phyloP scores from a whole-genome alignment of 2,329 filamentous ascomycete species.

The Escovopsis sp. region DNA sequence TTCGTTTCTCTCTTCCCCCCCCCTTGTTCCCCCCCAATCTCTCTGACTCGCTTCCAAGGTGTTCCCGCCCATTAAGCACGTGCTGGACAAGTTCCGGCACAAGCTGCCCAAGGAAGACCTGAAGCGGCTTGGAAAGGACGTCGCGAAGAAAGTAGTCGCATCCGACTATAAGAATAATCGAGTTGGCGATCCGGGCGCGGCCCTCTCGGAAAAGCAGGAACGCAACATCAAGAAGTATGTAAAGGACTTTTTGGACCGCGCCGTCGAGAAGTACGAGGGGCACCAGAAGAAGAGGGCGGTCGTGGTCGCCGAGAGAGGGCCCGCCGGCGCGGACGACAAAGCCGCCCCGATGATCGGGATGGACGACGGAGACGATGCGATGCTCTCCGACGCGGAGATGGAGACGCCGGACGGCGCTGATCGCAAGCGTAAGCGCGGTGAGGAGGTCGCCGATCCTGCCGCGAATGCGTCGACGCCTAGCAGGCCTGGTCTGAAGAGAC shows the following conservation, averaged over 20 bases:
- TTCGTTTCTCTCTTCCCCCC: too few species aligned
- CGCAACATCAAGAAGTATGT: slow-evolving; percentile 74
- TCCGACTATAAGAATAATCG: slow-evolving; percentile 84
- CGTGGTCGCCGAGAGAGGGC: slow-evolving; percentile 15
- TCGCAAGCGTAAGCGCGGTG: slow-evolving; percentile 51
- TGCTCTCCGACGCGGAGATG: slow-evolving; percentile 29
- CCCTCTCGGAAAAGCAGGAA: slow-evolving; percentile 60
- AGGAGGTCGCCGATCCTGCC: slow-evolving; percentile 23
- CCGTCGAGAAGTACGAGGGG: slow-evolving; percentile 57
- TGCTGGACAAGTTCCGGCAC: slow-evolving; percentile 74
- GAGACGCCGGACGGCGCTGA: slow-evolving; percentile 33
- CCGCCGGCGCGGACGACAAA: slow-evolving; percentile 5
- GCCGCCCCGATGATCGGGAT: slow-evolving; percentile 6
- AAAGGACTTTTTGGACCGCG: slow-evolving; percentile 75
- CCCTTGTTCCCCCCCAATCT: too few species aligned
- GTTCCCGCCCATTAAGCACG: slow-evolving; percentile 69
- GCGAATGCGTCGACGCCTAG: slow-evolving; percentile 35
- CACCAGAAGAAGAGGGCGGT: slow-evolving; percentile 51
- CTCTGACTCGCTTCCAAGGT: slow-evolving; percentile 28
- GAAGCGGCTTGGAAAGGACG: slow-evolving; percentile 48
- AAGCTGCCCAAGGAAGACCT: slow-evolving; percentile 71
- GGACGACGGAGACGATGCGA: slow-evolving; percentile 21
- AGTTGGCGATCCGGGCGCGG: slow-evolving; percentile 63
- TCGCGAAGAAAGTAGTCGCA: slow-evolving; percentile 77
- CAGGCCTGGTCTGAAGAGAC: slow-evolving; percentile 38